Conservation (phyloP, 176 grass and related monocot species). For the Elaeis guineensis region DNA sequence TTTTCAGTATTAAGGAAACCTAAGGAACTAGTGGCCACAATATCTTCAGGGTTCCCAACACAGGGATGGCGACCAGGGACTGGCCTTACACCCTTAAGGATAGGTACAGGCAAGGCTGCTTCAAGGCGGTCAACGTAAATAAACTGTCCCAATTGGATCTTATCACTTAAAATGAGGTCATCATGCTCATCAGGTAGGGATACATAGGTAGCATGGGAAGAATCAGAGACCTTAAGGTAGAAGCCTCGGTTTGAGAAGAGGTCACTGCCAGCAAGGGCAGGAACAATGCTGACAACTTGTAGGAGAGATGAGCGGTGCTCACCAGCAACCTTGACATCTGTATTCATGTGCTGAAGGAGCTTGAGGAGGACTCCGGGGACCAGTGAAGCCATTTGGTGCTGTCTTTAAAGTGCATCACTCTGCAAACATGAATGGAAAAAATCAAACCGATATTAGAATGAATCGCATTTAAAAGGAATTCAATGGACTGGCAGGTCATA, state of each 20-base stretch:
- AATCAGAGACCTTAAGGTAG: slow-evolving; percentile 89
- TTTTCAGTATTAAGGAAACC: background rate
- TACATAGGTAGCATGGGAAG: slow-evolving; percentile 64
- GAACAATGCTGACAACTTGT: slow-evolving; percentile 90
- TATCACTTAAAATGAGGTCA: slow-evolving; percentile 85
- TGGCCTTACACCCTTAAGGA: slow-evolving; percentile 63
- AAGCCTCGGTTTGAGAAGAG: slow-evolving; percentile 76
- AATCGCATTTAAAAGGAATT: too few species aligned
- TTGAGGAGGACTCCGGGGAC: slow-evolving; percentile 77
- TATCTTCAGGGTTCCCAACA: slow-evolving; percentile 46
- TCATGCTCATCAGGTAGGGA: slow-evolving; percentile 64
- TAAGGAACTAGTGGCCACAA: background rate
- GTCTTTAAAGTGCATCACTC: slow-evolving; percentile 23
- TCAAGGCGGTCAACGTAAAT: slow-evolving; percentile 64
- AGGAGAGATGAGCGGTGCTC: slow-evolving; percentile 82
- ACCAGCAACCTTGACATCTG: slow-evolving; percentile 36
- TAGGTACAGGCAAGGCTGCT: slow-evolving; percentile 67
- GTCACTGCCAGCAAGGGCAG: slow-evolving; percentile 59
- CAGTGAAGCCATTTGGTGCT: slow-evolving; percentile 61
- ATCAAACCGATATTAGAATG: background rate
- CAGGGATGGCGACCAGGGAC: slow-evolving; percentile 65
- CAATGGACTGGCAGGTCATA: too few species aligned
- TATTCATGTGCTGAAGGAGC: slow-evolving; percentile 87
- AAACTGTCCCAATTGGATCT: slow-evolving; percentile 88
- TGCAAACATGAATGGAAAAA: slow-evolving; percentile 9